phyloP scores from a whole-genome alignment of 1,284 basidiomycete species.

The Schizophyllum amplum region DNA sequence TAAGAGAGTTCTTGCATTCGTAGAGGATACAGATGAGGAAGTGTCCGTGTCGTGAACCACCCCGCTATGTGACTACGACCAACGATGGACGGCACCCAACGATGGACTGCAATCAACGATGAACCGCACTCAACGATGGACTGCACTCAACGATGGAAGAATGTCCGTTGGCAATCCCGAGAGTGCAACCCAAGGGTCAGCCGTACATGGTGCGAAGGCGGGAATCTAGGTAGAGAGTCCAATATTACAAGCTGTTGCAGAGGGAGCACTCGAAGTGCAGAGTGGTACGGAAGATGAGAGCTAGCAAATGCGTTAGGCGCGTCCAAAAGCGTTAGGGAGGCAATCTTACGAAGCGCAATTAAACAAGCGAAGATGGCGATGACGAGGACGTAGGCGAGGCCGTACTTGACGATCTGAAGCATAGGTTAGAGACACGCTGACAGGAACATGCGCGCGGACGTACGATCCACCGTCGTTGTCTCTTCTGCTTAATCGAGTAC shows the following conservation, averaged over 20 bases:
- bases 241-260: constrained; percentile 57
- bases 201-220: constrained; percentile 24
- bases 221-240: constrained; percentile 19
- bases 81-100: no score
- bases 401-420: constrained; percentile 66
- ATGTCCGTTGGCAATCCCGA: not conserved
- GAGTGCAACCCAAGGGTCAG: not conserved
- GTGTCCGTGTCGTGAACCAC: not conserved
- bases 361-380: constrained; percentile 74
- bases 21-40: not conserved
- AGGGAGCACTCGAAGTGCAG: constrained; percentile 57
- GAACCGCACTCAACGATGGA: not conserved
- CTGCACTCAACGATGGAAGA: not conserved
- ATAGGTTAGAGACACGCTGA: constrained; percentile 8
- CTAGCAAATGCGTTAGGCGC: constrained; percentile 27
- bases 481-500: constrained; percentile 84
- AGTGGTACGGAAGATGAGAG: constrained; percentile 49
- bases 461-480: constrained; percentile 83
- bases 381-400: constrained; percentile 66
- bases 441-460: constrained; percentile 19
- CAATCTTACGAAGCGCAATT: constrained; percentile 65
- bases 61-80: no score
- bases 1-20: not conserved
- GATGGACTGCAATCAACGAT: not conserved
- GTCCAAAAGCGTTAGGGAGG: not conserved